A percentile compares a stretch with the other conserved stretches of the same genome.
phyloP scores from a whole-genome alignment of 371 early-diverging fungal species.

The Lichtheimia corymbifera region DNA sequence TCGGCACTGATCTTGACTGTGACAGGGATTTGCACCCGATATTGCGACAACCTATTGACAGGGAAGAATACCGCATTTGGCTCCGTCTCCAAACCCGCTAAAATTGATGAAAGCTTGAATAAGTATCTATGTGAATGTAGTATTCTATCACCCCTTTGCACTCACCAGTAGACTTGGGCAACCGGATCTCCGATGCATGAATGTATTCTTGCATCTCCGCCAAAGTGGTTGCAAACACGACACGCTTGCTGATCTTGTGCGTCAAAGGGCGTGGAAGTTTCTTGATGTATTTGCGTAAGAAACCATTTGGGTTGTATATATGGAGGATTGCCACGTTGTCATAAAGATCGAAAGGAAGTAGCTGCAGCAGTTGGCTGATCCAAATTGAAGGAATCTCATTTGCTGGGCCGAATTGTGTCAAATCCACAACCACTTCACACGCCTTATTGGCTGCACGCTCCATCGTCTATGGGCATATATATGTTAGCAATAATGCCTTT shows the following conservation, averaged over 20 bases:
- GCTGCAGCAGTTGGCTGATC: constrained; percentile 69
- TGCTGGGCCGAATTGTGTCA: constrained; percentile 72
- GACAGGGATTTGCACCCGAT: constrained; percentile 68
- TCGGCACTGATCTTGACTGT: constrained; percentile 80
- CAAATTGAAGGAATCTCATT: constrained; percentile 83
- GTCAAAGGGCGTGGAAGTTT: constrained; percentile 57
- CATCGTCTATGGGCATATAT: constrained; percentile 35
- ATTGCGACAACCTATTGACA: constrained; percentile 63
- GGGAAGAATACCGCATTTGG: constrained; percentile 62
- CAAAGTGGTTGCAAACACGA: constrained; percentile 65
- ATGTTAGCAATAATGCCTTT: not conserved
- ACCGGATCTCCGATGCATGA: constrained; percentile 62
- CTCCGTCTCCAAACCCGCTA: constrained; percentile 69
- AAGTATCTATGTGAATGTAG: not conserved
- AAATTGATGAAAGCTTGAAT: not conserved
- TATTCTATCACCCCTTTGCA: constrained; percentile 3
- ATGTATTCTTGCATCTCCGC: constrained; percentile 74
- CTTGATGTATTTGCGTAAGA: constrained; percentile 72
- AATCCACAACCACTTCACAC: constrained; percentile 81
- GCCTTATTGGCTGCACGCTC: constrained; percentile 58
- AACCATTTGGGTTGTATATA: constrained; percentile 79
- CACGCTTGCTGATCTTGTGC: constrained; percentile 58
- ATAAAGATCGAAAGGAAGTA: constrained; percentile 64
- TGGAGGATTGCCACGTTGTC: constrained; percentile 55
- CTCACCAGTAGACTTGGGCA: constrained; percentile 75